A percentile compares a stretch with the other conserved stretches of the same genome.
These are phyloP conservation scores for Saraca asoca DNA, from an alignment of 331 rosid species.

Conservation along the genomic window DNA sequence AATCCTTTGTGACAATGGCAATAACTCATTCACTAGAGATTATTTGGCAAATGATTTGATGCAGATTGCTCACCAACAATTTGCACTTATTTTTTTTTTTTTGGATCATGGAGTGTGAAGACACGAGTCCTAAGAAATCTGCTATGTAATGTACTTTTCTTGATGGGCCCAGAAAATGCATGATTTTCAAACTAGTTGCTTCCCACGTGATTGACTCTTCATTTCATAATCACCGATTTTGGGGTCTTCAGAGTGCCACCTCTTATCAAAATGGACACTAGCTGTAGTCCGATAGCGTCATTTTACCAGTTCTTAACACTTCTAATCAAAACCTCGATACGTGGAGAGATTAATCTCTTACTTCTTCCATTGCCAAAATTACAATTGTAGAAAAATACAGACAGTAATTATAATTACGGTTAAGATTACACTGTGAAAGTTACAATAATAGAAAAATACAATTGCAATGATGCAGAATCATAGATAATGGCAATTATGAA, in stretches of 20 bases:
- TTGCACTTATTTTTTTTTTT: conserved; percentile 32
- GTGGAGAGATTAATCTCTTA: too few species aligned
- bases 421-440: too few species aligned
- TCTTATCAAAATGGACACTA: neutral
- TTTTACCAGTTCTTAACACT: too few species aligned
- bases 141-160: neutral
- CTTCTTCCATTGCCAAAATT: too few species aligned
- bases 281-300: too few species aligned
- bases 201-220: conserved; percentile 45
- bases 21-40: conserved; percentile 26
- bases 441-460: too few species aligned
- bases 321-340: too few species aligned
- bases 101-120: conserved; percentile 40
- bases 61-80: conserved; percentile 47
- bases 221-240: neutral
- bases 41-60: conserved; percentile 53
- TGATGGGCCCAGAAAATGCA: conserved; percentile 36
- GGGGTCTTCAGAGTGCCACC: neutral
- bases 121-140: conserved; percentile 23
- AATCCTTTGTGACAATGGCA: conserved; percentile 6
- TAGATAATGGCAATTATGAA: neutral
- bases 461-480: too few species aligned
- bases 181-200: conserved; percentile 50
- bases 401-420: too few species aligned
- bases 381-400: too few species aligned